These are phyloP conservation scores for Patellifolia procumbens DNA, from an alignment of 179 eudicot species.

Conservation along the genomic window DNA sequence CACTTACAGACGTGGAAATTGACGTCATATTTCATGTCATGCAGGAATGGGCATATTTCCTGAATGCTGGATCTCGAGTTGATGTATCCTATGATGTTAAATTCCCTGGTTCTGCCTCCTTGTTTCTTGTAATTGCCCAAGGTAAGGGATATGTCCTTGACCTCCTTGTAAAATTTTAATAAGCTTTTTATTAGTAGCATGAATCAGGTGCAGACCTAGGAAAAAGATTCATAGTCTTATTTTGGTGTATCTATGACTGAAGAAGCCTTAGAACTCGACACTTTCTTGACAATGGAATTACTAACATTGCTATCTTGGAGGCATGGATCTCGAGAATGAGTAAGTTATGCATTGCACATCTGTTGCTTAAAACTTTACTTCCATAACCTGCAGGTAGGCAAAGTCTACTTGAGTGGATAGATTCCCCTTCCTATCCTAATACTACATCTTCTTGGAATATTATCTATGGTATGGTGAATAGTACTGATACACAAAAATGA, in stretches of 20 bases:
- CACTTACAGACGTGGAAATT: background rate
- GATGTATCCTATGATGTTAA: conserved; percentile 56
- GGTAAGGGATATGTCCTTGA: conserved; percentile 38
- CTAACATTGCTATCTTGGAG: too few relatives aligned
- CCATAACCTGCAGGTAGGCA: conserved; percentile 53
- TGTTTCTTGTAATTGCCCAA: conserved; percentile 65
- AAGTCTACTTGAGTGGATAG: conserved; percentile 61
- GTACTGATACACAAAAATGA: background rate
- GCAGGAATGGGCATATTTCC: conserved; percentile 72
- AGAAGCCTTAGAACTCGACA: too few relatives aligned
- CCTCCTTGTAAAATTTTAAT: background rate
- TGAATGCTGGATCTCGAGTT: conserved; percentile 70
- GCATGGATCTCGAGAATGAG: too few relatives aligned
- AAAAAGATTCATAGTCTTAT: too few relatives aligned
- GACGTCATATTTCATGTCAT: conserved; percentile 4
- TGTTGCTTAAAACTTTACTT: background rate
- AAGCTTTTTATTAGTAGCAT: background rate
- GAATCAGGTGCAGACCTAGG: background rate
- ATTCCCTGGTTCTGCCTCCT: conserved; percentile 39
- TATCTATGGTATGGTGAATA: conserved; percentile 49
- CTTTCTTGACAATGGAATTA: too few relatives aligned
- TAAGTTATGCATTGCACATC: background rate
- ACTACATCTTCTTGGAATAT: conserved; percentile 62
- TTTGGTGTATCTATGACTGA: too few relatives aligned
- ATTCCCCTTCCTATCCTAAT: conserved; percentile 69